Conservation (phyloP, 345 rosid species). For the Eucalyptus urophylla region DNA sequence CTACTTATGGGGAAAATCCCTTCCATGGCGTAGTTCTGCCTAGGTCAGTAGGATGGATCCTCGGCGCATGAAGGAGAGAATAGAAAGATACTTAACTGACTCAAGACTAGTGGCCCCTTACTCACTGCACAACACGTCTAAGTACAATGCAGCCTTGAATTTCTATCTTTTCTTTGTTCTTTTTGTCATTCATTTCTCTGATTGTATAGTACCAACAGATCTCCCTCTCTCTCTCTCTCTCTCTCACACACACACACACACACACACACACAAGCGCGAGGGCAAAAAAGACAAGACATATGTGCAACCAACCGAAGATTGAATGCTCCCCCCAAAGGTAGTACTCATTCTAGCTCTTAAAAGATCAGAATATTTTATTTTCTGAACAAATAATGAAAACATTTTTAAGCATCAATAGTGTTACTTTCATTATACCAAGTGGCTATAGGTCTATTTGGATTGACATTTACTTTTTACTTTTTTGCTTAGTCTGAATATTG, state of each 20-base stretch:
- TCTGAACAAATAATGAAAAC: background rate
- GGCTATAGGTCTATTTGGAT: background rate
- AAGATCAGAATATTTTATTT: background rate
- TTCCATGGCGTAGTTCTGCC: background rate
- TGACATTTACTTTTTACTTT: background rate
- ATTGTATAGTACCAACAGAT: background rate
- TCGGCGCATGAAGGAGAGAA: background rate
- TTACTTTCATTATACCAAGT: background rate
- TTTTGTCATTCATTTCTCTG: background rate
- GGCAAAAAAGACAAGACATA: background rate
- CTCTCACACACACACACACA: background rate
- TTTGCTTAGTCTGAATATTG: background rate
- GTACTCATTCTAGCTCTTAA: background rate
- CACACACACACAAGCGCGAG: background rate
- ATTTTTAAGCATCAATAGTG: background rate
- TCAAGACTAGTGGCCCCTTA: background rate
- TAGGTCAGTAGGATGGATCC: background rate
- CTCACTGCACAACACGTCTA: background rate
- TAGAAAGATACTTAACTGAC: background rate
- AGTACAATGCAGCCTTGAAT: background rate
- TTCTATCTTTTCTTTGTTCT: background rate
- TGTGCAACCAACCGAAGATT: background rate
- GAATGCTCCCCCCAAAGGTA: background rate
- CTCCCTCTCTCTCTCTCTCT: background rate
- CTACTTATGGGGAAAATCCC: background rate